Percentiles rank a stretch among this genome's conserved stretches.
These are phyloP conservation scores for Citrus medica DNA, from an alignment of 345 rosid species.

Conservation along the genomic window DNA sequence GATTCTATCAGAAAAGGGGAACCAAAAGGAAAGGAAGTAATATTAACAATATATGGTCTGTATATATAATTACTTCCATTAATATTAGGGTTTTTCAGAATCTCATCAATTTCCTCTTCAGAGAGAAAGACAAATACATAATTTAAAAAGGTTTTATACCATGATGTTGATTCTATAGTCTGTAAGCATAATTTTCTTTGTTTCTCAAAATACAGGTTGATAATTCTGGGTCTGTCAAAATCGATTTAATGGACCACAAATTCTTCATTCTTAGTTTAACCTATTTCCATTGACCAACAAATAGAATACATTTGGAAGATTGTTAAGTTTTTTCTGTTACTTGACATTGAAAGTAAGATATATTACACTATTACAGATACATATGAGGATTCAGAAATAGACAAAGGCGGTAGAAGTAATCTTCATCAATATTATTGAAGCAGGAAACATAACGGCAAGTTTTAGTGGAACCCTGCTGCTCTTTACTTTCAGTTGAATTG, in stretches of 20 bases:
- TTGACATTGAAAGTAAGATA: too few species aligned
- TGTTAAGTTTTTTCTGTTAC: neutral
- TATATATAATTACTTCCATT: too few species aligned
- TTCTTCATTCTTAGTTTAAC: neutral
- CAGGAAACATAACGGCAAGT: neutral
- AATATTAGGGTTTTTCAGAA: too few species aligned
- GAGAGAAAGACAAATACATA: neutral
- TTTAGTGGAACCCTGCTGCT: constrained; percentile 1
- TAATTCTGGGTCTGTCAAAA: neutral
- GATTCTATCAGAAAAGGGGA: too few species aligned
- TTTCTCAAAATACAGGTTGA: neutral
- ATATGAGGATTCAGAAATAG: too few species aligned
- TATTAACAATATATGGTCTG: too few species aligned
- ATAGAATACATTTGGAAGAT: neutral
- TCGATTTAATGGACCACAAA: neutral
- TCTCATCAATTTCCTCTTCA: too few species aligned
- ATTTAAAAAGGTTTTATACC: neutral
- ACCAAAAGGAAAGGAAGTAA: too few species aligned
- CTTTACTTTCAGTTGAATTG: constrained; percentile 9
- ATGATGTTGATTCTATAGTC: neutral
- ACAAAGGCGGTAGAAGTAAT: too few species aligned
- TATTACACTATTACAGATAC: too few species aligned
- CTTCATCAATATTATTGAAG: too few species aligned
- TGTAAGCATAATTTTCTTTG: neutral
- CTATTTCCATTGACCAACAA: neutral